Conservation (phyloP, 1,139 yeast species). For the Hansenula anomala region DNA sequence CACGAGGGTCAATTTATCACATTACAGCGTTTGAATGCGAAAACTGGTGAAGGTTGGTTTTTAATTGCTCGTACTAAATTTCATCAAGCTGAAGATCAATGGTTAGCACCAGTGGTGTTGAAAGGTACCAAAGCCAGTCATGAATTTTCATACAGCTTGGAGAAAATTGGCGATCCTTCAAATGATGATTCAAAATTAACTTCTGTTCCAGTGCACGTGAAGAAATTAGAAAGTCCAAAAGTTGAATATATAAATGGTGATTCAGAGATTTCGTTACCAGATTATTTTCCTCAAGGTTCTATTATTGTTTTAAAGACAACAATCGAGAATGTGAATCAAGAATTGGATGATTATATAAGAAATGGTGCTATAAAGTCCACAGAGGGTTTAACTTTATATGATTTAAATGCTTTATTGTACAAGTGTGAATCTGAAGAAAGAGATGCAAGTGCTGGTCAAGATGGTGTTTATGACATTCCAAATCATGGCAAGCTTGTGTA, state of each 20-base stretch:
- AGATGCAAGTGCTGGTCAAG: slow-evolving; percentile 66
- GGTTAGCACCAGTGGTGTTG: slow-evolving; percentile 54
- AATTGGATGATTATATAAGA: slow-evolving; percentile 60
- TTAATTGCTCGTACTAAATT: slow-evolving; percentile 86
- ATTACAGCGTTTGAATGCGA: slow-evolving; percentile 78
- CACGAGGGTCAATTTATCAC: slow-evolving; percentile 93
- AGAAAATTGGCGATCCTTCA: slow-evolving; percentile 45
- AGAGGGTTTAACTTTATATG: slow-evolving; percentile 51
- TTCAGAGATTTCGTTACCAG: slow-evolving; percentile 52
- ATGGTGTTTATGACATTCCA: slow-evolving; percentile 74
- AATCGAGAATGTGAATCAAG: slow-evolving; percentile 49
- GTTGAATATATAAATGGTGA: slow-evolving; percentile 39
- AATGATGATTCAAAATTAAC: slow-evolving; percentile 36
- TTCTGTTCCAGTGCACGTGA: slow-evolving; percentile 64
- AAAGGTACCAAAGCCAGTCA: slow-evolving; percentile 62
- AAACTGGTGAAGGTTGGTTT: slow-evolving; percentile 86
- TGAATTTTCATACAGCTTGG: slow-evolving; percentile 56
- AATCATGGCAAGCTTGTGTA: slow-evolving; percentile 67
- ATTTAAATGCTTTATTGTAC: slow-evolving; percentile 71
- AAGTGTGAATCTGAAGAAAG: slow-evolving; percentile 85
- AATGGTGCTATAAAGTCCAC: slow-evolving; percentile 77
- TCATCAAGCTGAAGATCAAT: slow-evolving; percentile 38
- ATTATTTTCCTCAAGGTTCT: slow-evolving; percentile 79
- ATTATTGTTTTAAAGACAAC: slow-evolving; percentile 78
- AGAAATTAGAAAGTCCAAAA: slow-evolving; percentile 45